Evolutionary conservation across 2,329 filamentous ascomycete genomes (phyloP).

Genomic region (Cercospora sesami): DNA sequence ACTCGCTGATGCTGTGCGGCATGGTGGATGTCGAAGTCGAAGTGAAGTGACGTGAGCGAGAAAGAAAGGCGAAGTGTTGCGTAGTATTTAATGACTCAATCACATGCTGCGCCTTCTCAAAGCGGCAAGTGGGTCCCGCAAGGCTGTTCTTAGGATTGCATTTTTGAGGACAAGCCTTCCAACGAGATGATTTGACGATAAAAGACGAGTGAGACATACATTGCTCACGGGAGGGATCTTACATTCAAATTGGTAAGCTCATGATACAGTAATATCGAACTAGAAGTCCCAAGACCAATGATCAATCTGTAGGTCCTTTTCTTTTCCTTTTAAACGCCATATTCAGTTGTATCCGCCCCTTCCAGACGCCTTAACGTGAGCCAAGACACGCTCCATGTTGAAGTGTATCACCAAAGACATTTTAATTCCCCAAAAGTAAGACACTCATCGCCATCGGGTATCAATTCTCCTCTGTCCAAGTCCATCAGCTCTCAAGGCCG

Average conservation of each 20-base stretch:
- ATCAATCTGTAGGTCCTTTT: background rate
- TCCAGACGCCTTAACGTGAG: background rate
- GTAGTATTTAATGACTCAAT: background rate
- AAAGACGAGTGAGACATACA: background rate
- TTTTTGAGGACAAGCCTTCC: background rate
- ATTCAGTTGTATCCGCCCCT: background rate
- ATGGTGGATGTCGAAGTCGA: constrained; percentile 1
- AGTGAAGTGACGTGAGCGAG: constrained; percentile 1
- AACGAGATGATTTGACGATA: background rate
- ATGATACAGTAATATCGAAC: background rate
- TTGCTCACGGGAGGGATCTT: background rate
- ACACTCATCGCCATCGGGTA: background rate
- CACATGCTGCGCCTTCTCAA: constrained; percentile 3
- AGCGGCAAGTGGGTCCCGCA: background rate
- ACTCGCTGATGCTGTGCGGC: constrained; percentile 4
- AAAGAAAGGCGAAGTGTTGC: background rate
- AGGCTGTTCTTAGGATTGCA: background rate
- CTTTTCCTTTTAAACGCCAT: background rate
- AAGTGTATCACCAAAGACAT: background rate
- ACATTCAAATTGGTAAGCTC: background rate
- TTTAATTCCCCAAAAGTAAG: background rate
- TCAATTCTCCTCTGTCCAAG: background rate
- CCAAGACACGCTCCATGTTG: background rate
- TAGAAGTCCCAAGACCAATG: background rate
- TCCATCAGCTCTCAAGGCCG: too few species aligned